Base-by-base conservation (phyloP, 129 eudicot species). In the Glebionis coronaria region DNA sequence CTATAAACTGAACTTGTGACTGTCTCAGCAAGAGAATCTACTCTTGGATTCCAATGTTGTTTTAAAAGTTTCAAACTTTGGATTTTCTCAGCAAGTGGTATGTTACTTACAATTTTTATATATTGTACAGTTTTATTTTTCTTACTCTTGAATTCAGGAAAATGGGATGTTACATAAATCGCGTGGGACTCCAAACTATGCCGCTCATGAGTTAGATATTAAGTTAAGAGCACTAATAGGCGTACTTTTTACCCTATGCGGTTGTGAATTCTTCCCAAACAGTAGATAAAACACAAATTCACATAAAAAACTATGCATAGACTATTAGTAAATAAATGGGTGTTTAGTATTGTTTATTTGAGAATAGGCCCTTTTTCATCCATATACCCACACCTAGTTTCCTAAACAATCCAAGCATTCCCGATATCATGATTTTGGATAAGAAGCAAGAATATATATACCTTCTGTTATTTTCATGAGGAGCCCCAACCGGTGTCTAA, bases 211-310 rank as follows among this genome's bases (percentile, higher is more conserved):
- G 25, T 61, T 18, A 44, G 31, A 68, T 40, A 61, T n/a, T 12
- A 44, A 10, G 18, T 56, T 9, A 45, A 65, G 38, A 65, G 53
- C 52, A 44, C 9, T 18, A 53, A 21, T 15, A 45, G 46, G n/a
- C 92, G 11, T 76, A 93, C 99, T 89, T 93, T 82, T 81, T 86
- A 64, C 99, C 99, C 80, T 88, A 97, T 20, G 95, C 79, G 63
- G 97, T 93, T 70, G 97, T 93, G 70, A 93, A 93, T 73, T 93
- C 99, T 76, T 93, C 89, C 99, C 99, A 93, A 49, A 86, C 95
- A 51, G 97, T 86, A 29, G 97, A 93, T n/a, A 95, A 91, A 95
- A 95, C 87, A 87, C 28, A 44, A 8, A 44, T n/a, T n/a, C n/a
- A n/a, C n/a, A n/a, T n/a, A n/a, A n/a, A n/a, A n/a, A n/a, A n/a